Percentiles rank a stretch among this genome's conserved stretches.
Evolutionary conservation across 805 yeast species (phyloP).

Genomic region (Kodamaea neixiangensis): DNA sequence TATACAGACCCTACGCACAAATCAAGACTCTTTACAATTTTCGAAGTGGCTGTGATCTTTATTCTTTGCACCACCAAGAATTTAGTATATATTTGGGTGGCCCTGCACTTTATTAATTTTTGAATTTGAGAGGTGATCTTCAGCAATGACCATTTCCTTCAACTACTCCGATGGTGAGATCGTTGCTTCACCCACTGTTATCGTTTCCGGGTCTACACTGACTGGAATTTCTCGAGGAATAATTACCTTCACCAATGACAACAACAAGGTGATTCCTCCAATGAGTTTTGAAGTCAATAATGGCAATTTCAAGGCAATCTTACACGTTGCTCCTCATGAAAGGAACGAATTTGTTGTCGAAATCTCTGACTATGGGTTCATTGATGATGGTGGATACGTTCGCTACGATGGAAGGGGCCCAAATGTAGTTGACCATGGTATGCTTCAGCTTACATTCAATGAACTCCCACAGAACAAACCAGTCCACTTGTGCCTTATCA

Average conservation of each 20-base stretch:
- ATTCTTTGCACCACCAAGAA: not conserved
- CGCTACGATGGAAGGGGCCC: slow-evolving; percentile 17
- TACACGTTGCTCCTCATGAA: slow-evolving; percentile 69
- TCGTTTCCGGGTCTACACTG: slow-evolving; percentile 33
- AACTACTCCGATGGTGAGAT: slow-evolving; percentile 37
- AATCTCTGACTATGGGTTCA: slow-evolving; percentile 44
- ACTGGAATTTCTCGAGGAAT: slow-evolving; percentile 23
- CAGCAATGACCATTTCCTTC: slow-evolving; percentile 22
- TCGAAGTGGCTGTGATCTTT: not conserved
- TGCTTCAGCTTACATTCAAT: slow-evolving; percentile 27
- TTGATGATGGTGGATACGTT: slow-evolving; percentile 28
- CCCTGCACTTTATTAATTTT: not conserved
- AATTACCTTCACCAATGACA: slow-evolving; percentile 34
- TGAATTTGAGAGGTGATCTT: not conserved
- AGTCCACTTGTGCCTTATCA: slow-evolving; percentile 73
- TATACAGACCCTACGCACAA: not conserved
- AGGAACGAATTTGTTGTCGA: slow-evolving; percentile 44
- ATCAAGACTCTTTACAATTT: not conserved
- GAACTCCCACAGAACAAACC: slow-evolving; percentile 71
- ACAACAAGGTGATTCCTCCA: slow-evolving; percentile 57
- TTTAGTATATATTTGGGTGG: not conserved
- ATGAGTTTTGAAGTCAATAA: slow-evolving; percentile 68
- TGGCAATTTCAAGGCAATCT: slow-evolving; percentile 72
- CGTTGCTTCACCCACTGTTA: slow-evolving; percentile 42
- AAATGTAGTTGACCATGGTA: slow-evolving; percentile 24